Evolutionary conservation across 2,329 filamentous ascomycete species (phyloP).

Genomic region (Cladophialophora bantiana): DNA sequence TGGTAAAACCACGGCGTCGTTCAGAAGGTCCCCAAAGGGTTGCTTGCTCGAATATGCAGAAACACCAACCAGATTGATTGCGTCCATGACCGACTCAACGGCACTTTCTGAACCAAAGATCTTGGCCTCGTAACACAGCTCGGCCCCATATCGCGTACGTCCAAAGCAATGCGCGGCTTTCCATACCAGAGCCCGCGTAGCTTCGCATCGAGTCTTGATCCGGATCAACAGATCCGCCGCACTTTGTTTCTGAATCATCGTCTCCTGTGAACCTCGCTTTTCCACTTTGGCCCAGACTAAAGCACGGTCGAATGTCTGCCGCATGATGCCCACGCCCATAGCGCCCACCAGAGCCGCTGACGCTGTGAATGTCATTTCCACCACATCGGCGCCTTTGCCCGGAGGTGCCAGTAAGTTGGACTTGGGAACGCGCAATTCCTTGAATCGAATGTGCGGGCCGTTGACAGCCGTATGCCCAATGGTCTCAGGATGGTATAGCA

Average conservation of each 20-base stretch:
- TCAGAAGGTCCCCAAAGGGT: slow-evolving; percentile 55
- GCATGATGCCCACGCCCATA: slow-evolving; percentile 63
- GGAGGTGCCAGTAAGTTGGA: slow-evolving; percentile 57
- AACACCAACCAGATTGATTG: slow-evolving; percentile 62
- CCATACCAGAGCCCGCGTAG: slow-evolving; percentile 60
- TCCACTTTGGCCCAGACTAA: slow-evolving; percentile 59
- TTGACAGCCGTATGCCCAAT: slow-evolving; percentile 58
- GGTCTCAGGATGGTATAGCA: slow-evolving; percentile 56
- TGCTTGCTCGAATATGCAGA: slow-evolving; percentile 52
- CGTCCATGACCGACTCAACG: slow-evolving; percentile 57
- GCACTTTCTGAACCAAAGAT: slow-evolving; percentile 60
- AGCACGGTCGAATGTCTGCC: slow-evolving; percentile 60
- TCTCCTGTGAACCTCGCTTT: slow-evolving; percentile 53
- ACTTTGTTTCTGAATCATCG: slow-evolving; percentile 58
- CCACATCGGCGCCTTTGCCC: slow-evolving; percentile 53
- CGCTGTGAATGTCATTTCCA: slow-evolving; percentile 54
- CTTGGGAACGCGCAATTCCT: slow-evolving; percentile 56
- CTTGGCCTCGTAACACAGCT: slow-evolving; percentile 60
- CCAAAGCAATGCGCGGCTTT: slow-evolving; percentile 58
- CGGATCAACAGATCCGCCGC: slow-evolving; percentile 61
- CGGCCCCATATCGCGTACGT: slow-evolving; percentile 52
- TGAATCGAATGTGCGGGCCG: slow-evolving; percentile 59
- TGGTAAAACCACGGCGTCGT: slow-evolving; percentile 56
- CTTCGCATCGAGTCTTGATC: slow-evolving; percentile 61
- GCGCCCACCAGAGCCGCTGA: slow-evolving; percentile 61